These are phyloP conservation scores for Xylariales sp. DNA, from an alignment of 2,329 filamentous ascomycete species.

Conservation along the genomic window DNA sequence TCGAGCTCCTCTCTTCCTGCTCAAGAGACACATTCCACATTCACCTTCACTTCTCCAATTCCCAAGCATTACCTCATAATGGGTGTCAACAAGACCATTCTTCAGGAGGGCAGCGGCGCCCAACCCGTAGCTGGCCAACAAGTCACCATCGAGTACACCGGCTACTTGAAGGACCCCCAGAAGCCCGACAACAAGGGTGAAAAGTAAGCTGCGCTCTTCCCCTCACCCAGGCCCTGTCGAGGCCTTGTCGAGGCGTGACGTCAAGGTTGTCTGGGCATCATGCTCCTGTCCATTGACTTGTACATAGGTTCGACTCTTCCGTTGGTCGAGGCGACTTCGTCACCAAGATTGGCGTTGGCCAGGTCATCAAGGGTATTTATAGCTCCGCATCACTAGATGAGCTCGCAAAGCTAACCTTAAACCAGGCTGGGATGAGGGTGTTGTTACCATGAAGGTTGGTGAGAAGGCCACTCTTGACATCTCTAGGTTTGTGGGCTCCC, in stretches of 20 bases:
- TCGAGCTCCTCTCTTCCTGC: slow-evolving; percentile 3
- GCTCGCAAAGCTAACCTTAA: neutral
- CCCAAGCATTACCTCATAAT: slow-evolving; percentile 42
- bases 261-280: too few relatives aligned
- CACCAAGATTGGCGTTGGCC: slow-evolving; percentile 73
- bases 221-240: too few relatives aligned
- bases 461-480: slow-evolving; percentile 87
- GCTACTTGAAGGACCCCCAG: slow-evolving; percentile 68
- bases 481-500: slow-evolving; percentile 46
- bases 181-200: slow-evolving; percentile 62
- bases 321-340: slow-evolving; percentile 71
- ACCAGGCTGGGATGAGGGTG: slow-evolving; percentile 79
- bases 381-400: neutral
- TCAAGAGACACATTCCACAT: neutral
- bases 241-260: too few relatives aligned
- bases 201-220: slow-evolving; percentile 50
- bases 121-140: slow-evolving; percentile 62
- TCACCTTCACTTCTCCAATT: slow-evolving; percentile 12
- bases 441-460: slow-evolving; percentile 79
- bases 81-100: slow-evolving; percentile 67
- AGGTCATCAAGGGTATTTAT: slow-evolving; percentile 75
- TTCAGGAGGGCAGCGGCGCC: slow-evolving; percentile 57
- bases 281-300: slow-evolving; percentile 12
- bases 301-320: slow-evolving; percentile 88
- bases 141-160: slow-evolving; percentile 88